phyloP scores from a whole-genome alignment of 768 basidiomycete genomes.

The Mycena pura region DNA sequence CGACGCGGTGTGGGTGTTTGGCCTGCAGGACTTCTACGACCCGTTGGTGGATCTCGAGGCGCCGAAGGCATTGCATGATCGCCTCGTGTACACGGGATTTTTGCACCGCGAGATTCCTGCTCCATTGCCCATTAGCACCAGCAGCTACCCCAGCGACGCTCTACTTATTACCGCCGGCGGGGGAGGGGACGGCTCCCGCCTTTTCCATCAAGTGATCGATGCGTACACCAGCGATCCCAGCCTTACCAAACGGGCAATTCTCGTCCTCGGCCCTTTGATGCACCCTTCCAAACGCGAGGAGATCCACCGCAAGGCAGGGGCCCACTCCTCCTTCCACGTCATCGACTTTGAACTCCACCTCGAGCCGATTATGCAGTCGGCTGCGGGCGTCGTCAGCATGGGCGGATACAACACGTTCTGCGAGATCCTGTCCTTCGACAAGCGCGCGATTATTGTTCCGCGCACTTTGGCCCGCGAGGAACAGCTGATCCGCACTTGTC shows the following conservation, averaged over 20 bases:
- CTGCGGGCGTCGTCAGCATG: constrained; percentile 12
- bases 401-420: constrained; percentile 19
- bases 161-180: constrained; percentile 9
- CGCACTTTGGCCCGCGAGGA: constrained; percentile 17
- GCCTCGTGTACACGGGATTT: constrained; percentile 11
- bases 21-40: constrained; percentile 8
- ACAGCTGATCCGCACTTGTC: constrained; percentile 9
- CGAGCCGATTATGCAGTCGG: constrained; percentile 12
- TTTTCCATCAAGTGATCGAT: constrained; percentile 9
- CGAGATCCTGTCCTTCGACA: constrained; percentile 17
- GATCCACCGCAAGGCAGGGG: constrained; percentile 7
- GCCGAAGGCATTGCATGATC: neutral
- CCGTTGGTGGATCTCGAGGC: constrained; percentile 8
- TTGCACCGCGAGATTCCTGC: neutral
- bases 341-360: constrained; percentile 13
- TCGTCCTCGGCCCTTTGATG: constrained; percentile 14
- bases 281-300: constrained; percentile 1
- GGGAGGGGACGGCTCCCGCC: constrained; percentile 9
- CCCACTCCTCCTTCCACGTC: neutral
- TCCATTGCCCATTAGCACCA: neutral
- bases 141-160: neutral
- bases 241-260: neutral
- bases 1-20: constrained; percentile 16
- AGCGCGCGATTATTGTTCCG: constrained; percentile 15
- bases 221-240: constrained; percentile 8